phyloP scores from a whole-genome alignment of 768 basidiomycete genomes.

The Mycena polygramma region DNA sequence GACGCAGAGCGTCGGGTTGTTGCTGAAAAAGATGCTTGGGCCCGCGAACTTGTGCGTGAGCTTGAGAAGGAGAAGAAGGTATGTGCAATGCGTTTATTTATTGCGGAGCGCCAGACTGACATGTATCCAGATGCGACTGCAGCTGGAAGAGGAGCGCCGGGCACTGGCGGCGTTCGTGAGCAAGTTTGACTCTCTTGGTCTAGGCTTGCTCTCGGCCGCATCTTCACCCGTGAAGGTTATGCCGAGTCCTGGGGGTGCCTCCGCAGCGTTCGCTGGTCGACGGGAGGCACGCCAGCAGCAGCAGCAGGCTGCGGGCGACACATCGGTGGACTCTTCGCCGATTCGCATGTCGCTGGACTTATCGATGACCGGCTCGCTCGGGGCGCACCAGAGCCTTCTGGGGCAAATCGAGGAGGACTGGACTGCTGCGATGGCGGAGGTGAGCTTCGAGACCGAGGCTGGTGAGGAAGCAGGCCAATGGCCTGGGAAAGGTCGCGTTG shows the following conservation, averaged over 20 bases:
- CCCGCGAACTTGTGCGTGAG: conserved; percentile 77
- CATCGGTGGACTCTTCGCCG: conserved; percentile 63
- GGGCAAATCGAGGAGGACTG: conserved; percentile 73
- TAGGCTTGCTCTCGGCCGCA: conserved; percentile 52
- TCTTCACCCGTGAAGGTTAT: conserved; percentile 59
- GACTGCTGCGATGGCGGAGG: conserved; percentile 56
- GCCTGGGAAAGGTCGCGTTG: conserved; percentile 33
- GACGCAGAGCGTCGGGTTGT: conserved; percentile 68
- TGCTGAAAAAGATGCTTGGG: conserved; percentile 83
- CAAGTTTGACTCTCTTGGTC: conserved; percentile 83
- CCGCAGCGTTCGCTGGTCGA: conserved; percentile 62
- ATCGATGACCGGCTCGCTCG: conserved; percentile 37
- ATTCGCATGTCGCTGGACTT: conserved; percentile 58
- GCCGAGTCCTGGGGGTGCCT: conserved; percentile 66
- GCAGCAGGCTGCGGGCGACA: conserved; percentile 46
- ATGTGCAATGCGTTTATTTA: conserved; percentile 36
- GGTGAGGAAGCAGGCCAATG: conserved; percentile 43
- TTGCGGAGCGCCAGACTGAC: conserved; percentile 9
- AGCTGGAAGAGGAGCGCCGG: conserved; percentile 82
- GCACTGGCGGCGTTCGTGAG: conserved; percentile 85
- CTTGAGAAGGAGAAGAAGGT: conserved; percentile 86
- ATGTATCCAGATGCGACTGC: conserved; percentile 60
- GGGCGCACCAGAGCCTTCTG: conserved; percentile 63
- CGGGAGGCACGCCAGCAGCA: conserved; percentile 51
- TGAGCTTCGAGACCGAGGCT: conserved; percentile 65